A percentile compares a stretch with the other conserved stretches of the same genome.
phyloP scores from a whole-genome alignment of 208 protist genomes.

The Polymyxa betae region DNA sequence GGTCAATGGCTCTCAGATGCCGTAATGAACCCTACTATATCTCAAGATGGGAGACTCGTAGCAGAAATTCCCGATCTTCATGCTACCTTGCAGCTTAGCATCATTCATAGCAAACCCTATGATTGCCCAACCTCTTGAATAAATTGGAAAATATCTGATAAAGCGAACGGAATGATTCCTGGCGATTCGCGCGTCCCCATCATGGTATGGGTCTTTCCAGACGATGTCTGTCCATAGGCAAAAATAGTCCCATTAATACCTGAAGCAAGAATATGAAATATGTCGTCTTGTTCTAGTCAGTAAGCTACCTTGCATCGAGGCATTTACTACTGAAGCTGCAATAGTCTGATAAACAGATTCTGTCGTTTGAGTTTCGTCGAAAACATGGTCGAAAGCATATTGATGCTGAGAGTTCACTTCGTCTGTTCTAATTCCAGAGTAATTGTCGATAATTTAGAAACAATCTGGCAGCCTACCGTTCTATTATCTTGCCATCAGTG shows the following conservation, averaged over 20 bases:
- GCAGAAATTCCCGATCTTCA: slow-evolving; percentile 71
- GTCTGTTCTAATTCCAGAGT: neutral
- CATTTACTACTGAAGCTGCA: slow-evolving; percentile 36
- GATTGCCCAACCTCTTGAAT: slow-evolving; percentile 24
- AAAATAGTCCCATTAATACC: slow-evolving; percentile 59
- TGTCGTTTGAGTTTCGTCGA: slow-evolving; percentile 4
- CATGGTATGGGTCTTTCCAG: slow-evolving; percentile 61
- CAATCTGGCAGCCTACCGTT: neutral
- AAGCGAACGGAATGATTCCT: slow-evolving; percentile 27
- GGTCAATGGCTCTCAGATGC: neutral
- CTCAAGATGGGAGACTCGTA: slow-evolving; percentile 79
- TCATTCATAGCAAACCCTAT: neutral
- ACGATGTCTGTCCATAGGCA: slow-evolving; percentile 58
- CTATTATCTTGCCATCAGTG: neutral
- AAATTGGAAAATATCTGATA: slow-evolving; percentile 42
- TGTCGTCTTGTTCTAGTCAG: neutral
- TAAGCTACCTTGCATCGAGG: slow-evolving; percentile 13
- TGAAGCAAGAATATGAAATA: slow-evolving; percentile 51
- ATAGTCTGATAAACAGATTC: slow-evolving; percentile 27
- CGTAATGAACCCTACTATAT: slow-evolving; percentile 72
- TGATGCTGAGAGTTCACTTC: slow-evolving; percentile 1
- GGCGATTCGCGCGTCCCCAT: slow-evolving; percentile 16
- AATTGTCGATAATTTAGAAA: neutral
- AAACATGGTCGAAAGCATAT: slow-evolving; percentile 61
- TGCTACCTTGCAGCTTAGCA: slow-evolving; percentile 62